Evolutionary conservation across 1,284 basidiomycete species (phyloP).

Genomic region (Inonotus hispidus): DNA sequence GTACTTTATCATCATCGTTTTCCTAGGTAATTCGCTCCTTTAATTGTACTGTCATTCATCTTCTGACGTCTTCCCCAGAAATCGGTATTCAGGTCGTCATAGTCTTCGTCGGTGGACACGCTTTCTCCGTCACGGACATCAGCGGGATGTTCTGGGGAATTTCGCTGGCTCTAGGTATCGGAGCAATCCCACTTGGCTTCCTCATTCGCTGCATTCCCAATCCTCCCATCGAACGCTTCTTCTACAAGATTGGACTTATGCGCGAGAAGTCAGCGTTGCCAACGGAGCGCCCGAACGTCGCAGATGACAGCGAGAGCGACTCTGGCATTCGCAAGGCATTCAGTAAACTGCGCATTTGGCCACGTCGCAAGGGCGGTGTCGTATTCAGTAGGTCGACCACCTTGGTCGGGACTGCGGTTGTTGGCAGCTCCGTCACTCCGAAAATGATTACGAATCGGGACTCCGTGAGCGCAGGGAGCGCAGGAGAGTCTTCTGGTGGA

Average conservation of each 20-base stretch:
- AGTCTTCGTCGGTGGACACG: constrained; percentile 85
- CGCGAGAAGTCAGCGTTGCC: constrained; percentile 68
- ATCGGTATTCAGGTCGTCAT: constrained; percentile 84
- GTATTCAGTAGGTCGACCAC: not conserved
- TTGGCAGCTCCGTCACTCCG: not conserved
- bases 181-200: constrained; percentile 84
- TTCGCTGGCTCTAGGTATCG: constrained; percentile 77
- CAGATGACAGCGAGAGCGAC: not conserved
- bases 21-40: constrained; percentile 55
- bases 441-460: not conserved
- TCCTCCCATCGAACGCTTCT: constrained; percentile 67
- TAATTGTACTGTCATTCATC: not conserved
- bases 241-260: constrained; percentile 63
- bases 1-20: constrained; percentile 86
- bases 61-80: constrained; percentile 45
- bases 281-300: constrained; percentile 45
- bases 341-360: not conserved
- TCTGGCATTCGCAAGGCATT: not conserved
- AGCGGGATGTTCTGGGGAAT: constrained; percentile 89
- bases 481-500: not conserved
- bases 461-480: not conserved
- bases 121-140: constrained; percentile 86
- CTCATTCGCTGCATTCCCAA: constrained; percentile 82
- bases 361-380: not conserved
- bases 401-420: not conserved